These are phyloP conservation scores for Xylariaceae sp. DNA, from an alignment of 2,329 filamentous ascomycete genomes.

Conservation along the genomic window DNA sequence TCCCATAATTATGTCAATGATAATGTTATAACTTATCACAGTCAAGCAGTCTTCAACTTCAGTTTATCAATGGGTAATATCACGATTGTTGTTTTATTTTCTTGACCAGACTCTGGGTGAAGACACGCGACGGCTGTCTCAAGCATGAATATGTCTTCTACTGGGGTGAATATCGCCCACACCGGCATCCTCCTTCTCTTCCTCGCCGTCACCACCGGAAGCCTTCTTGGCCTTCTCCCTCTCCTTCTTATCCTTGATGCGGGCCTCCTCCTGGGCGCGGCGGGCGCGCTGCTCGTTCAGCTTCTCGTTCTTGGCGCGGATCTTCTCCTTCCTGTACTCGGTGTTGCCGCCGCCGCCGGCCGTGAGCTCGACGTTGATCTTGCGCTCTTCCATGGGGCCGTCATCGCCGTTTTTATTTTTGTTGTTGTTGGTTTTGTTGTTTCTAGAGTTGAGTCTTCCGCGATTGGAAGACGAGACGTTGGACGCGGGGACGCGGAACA, in stretches of 20 bases:
- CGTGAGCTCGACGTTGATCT: slow-evolving; percentile 91
- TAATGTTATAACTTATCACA: too few species aligned
- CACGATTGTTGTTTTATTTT: too few species aligned
- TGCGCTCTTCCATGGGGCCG: slow-evolving; percentile 42
- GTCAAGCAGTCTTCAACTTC: too few species aligned
- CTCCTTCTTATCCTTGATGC: slow-evolving; percentile 24
- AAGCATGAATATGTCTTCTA: slow-evolving; percentile 30
- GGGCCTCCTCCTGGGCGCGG: slow-evolving; percentile 41
- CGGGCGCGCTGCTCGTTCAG: slow-evolving; percentile 60
- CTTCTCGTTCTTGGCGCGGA: slow-evolving; percentile 80
- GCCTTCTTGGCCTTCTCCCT: slow-evolving; percentile 22
- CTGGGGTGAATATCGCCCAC: slow-evolving; percentile 45
- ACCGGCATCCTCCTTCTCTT: slow-evolving; percentile 21
- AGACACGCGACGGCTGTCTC: not conserved
- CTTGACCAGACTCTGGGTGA: not conserved
- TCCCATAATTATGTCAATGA: too few species aligned
- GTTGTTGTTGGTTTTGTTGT: not conserved
- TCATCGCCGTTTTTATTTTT: not conserved
- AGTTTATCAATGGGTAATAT: too few species aligned
- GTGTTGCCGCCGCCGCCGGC: slow-evolving; percentile 83
- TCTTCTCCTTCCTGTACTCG: slow-evolving; percentile 65
- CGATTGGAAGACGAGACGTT: slow-evolving; percentile 3
- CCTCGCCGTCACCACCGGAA: slow-evolving; percentile 26
- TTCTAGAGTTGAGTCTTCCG: not conserved
- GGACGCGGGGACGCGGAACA: slow-evolving; percentile 50